Conservation (phyloP, 2,329 filamentous ascomycete species). For the Immersiporthe knoxdaviesiana region DNA sequence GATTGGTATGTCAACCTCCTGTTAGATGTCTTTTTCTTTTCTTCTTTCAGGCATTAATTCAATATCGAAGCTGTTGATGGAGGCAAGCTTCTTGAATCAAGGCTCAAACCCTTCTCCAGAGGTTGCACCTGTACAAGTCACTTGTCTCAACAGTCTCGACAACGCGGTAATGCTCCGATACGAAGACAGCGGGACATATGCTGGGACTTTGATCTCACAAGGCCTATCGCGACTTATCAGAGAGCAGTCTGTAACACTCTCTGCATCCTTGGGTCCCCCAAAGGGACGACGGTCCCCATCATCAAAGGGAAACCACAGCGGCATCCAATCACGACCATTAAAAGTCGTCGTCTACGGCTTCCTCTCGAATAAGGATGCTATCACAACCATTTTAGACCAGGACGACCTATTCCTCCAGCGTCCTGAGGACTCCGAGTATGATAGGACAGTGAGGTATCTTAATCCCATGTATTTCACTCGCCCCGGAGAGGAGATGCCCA, state of each 20-base stretch:
- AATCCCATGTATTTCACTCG: constrained; percentile 30
- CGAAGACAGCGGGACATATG: constrained; percentile 10
- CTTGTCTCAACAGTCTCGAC: constrained; percentile 6
- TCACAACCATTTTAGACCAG: constrained; percentile 17
- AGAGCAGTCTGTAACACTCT: constrained; percentile 14
- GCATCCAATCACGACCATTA: constrained; percentile 9
- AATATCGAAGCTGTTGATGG: constrained; percentile 17
- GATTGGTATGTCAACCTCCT: constrained; percentile 21
- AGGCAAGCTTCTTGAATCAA: neutral
- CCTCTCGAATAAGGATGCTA: constrained; percentile 8
- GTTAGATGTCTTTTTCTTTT: too few species aligned
- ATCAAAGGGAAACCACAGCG: too few species aligned
- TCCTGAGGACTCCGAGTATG: constrained; percentile 26
- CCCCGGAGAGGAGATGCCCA: constrained; percentile 30
- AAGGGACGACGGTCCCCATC: neutral
- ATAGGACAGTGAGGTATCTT: constrained; percentile 27
- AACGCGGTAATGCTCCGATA: constrained; percentile 11
- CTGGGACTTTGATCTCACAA: constrained; percentile 5
- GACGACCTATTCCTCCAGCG: constrained; percentile 26
- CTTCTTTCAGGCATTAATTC: too few species aligned
- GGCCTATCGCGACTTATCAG: constrained; percentile 5
- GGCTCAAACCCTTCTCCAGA: neutral
- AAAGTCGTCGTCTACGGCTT: constrained; percentile 24
- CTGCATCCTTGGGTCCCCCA: constrained; percentile 4
- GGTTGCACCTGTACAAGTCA: constrained; percentile 1